Evolutionary conservation across 306 rosid genomes (phyloP).

Genomic region (Echinosophora koreensis): DNA sequence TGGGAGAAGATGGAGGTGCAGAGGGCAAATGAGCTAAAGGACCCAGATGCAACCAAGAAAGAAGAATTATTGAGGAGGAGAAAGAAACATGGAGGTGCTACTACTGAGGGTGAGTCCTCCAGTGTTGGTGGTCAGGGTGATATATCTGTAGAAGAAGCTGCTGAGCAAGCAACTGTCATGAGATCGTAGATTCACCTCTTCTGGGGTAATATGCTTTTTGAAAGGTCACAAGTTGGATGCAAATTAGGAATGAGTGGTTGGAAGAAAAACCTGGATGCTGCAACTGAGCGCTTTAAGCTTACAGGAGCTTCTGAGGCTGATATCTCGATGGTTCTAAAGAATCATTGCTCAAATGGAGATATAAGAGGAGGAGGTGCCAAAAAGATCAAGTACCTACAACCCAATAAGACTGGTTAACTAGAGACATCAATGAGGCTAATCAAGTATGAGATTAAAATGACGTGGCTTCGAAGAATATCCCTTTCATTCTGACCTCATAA

Average conservation of each 20-base stretch:
- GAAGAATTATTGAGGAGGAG: conserved; percentile 66
- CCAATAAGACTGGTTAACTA: conserved; percentile 49
- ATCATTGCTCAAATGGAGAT: conserved; percentile 84
- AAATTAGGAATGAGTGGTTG: conserved; percentile 65
- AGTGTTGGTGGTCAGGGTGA: conserved; percentile 54
- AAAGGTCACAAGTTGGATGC: conserved; percentile 77
- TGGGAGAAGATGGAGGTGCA: conserved; percentile 85
- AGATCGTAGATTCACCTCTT: conserved; percentile 80
- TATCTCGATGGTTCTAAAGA: conserved; percentile 83
- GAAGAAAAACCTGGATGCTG: conserved; percentile 69
- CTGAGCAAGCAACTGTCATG: conserved; percentile 82
- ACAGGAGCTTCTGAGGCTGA: conserved; percentile 96
- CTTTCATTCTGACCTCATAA: conserved; percentile 38
- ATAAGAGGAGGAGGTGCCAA: conserved; percentile 64
- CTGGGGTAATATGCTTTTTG: conserved; percentile 86
- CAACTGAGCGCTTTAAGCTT: conserved; percentile 80
- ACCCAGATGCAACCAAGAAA: conserved; percentile 69
- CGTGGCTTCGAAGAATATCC: conserved; percentile 41
- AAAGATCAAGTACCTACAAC: conserved; percentile 47
- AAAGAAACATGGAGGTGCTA: conserved; percentile 55
- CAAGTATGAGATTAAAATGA: conserved; percentile 49
- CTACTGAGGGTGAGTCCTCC: conserved; percentile 59
- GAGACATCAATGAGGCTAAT: conserved; percentile 49
- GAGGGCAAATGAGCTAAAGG: conserved; percentile 70
- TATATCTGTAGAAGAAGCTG: conserved; percentile 65